phyloP scores from a whole-genome alignment of 2,329 filamentous ascomycete species.

The Hypoxylon rubiginosum region DNA sequence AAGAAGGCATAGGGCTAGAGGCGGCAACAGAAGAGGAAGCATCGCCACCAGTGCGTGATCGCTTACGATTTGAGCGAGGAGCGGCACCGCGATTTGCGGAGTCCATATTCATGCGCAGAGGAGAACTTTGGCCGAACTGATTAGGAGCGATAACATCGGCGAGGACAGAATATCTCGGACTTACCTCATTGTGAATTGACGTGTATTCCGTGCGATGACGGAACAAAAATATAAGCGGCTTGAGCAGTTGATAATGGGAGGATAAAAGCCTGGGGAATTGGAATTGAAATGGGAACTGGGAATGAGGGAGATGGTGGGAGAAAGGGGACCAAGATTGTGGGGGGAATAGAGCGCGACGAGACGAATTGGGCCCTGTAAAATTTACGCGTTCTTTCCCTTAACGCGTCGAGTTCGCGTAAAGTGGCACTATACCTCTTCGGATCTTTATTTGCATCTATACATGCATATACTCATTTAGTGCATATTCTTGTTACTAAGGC shows the following conservation, averaged over 20 bases:
- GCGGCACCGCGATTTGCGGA: conserved; percentile 83
- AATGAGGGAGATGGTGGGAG: conserved; percentile 11
- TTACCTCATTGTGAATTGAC: conserved; percentile 39
- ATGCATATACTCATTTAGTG: background rate
- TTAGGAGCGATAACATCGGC: conserved; percentile 16
- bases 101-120: conserved; percentile 82
- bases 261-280: background rate
- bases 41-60: conserved; percentile 66
- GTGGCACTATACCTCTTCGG: conserved; percentile 55
- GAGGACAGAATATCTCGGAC: background rate
- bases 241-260: conserved; percentile 2
- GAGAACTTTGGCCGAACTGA: conserved; percentile 72
- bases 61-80: conserved; percentile 66
- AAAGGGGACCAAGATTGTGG: conserved; percentile 27
- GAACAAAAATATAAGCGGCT: background rate
- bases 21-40: conserved; percentile 65
- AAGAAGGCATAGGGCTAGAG: conserved; percentile 76
- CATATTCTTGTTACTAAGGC: background rate
- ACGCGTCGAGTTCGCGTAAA: conserved; percentile 58
- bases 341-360: conserved; percentile 13
- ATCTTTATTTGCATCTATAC: background rate
- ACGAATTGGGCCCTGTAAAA: conserved; percentile 17
- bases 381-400: conserved; percentile 41
- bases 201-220: conserved; percentile 6
- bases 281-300: background rate